Evolutionary conservation across 352 stramenopile genomes (phyloP).

Genomic region (Phytophthora hybrid): DNA sequence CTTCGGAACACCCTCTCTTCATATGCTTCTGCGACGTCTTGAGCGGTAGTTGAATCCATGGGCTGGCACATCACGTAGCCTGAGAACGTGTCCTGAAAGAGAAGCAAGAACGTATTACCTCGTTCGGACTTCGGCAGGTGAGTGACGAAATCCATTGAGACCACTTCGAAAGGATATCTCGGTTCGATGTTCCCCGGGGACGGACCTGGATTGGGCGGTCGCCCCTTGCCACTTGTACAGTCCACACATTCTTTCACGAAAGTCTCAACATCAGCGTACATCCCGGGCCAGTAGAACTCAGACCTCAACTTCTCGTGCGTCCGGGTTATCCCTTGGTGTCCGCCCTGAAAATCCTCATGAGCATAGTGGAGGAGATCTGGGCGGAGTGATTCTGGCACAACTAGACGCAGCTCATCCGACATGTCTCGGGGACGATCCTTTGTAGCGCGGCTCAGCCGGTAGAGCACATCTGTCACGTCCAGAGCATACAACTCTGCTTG

Average conservation of each 20-base stretch:
- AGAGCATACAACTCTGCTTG: neutral
- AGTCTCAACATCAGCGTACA: neutral
- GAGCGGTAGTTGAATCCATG: slow-evolving; percentile 10
- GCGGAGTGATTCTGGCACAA: neutral
- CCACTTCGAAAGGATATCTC: slow-evolving; percentile 7
- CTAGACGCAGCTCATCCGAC: neutral
- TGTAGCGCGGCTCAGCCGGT: neutral
- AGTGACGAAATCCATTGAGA: slow-evolving; percentile 28
- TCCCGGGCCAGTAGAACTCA: neutral
- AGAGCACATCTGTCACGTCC: neutral
- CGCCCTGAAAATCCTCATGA: neutral
- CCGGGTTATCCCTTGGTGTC: neutral
- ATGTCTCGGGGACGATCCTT: neutral
- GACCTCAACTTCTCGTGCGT: neutral
- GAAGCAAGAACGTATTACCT: slow-evolving; percentile 5
- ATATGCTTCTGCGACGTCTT: slow-evolving; percentile 36
- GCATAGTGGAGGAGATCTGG: neutral
- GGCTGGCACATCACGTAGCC: slow-evolving; percentile 31
- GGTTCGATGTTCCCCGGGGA: slow-evolving; percentile 10
- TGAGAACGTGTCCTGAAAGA: slow-evolving; percentile 10
- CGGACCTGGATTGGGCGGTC: neutral
- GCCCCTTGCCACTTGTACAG: neutral
- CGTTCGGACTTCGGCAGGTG: neutral
- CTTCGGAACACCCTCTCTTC: slow-evolving; percentile 28
- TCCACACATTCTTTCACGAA: neutral